These are phyloP conservation scores for Parastagonospora avenae DNA, from an alignment of 2,329 filamentous ascomycete species.

Conservation along the genomic window DNA sequence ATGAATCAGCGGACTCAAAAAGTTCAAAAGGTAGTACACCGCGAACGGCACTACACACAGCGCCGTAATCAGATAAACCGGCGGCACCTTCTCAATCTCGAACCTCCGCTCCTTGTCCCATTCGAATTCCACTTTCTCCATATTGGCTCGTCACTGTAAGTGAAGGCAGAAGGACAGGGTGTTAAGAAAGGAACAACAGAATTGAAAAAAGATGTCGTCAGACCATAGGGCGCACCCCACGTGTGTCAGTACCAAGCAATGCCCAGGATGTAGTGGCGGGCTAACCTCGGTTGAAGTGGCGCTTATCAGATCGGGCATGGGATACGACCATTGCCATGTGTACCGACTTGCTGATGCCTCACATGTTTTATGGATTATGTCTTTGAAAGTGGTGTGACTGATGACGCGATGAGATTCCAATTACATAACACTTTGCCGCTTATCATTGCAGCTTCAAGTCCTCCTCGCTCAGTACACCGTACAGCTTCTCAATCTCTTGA, in stretches of 20 bases:
- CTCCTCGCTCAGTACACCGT: conserved; percentile 67
- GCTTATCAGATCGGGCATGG: background rate
- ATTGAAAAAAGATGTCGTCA: background rate
- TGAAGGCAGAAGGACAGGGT: background rate
- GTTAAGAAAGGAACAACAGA: too few relatives aligned
- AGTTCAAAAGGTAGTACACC: conserved; percentile 24
- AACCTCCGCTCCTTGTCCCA: conserved; percentile 15
- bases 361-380: too few relatives aligned
- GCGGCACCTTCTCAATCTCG: conserved; percentile 24
- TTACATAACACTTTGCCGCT: background rate
- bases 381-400: too few relatives aligned
- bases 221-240: conserved; percentile 1
- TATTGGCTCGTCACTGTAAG: background rate
- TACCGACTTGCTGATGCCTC: background rate
- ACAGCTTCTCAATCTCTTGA: conserved; percentile 62
- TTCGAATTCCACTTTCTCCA: conserved; percentile 5
- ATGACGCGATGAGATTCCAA: background rate
- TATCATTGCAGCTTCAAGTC: conserved; percentile 57
- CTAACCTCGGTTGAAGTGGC: background rate
- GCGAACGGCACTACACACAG: conserved; percentile 26
- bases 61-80: conserved; percentile 25
- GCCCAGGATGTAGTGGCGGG: background rate
- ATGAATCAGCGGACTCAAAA: conserved; percentile 28
- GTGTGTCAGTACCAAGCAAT: conserved; percentile 5
- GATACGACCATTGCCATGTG: background rate